A percentile compares a stretch with the other conserved stretches of the same genome.
These are phyloP conservation scores for Aspergillus sp. DNA, from an alignment of 2,329 filamentous ascomycete species.

Conservation along the genomic window DNA sequence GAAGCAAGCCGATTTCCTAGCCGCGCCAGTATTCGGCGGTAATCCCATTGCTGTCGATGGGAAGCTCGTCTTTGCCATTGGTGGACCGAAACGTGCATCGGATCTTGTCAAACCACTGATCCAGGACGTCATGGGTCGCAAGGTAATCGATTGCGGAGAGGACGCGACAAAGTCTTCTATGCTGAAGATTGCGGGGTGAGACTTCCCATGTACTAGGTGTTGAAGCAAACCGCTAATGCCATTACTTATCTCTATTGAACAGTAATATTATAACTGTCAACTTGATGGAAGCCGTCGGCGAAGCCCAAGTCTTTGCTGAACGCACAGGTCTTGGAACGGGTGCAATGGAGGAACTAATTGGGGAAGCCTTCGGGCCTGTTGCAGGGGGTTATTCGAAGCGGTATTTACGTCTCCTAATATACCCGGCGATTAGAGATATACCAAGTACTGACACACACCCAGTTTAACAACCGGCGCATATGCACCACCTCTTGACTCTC, in stretches of 20 bases:
- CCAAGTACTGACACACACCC: background rate
- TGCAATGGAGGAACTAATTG: conserved; percentile 45
- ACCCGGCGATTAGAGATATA: too few species aligned
- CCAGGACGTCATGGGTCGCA: conserved; percentile 45
- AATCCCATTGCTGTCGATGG: conserved; percentile 45
- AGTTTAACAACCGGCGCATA: conserved; percentile 46
- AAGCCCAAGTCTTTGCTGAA: conserved; percentile 49
- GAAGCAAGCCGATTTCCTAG: conserved; percentile 38
- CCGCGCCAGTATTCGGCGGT: conserved; percentile 47
- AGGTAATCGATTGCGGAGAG: conserved; percentile 45
- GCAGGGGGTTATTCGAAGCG: conserved; percentile 44
- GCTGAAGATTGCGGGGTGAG: conserved; percentile 46
- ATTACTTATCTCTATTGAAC: background rate
- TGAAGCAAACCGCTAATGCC: background rate
- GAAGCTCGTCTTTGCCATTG: conserved; percentile 48
- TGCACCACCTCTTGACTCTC: conserved; percentile 36
- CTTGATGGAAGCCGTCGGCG: conserved; percentile 48
- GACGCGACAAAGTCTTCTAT: conserved; percentile 44
- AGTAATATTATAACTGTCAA: conserved; percentile 45
- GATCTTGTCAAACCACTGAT: conserved; percentile 41
- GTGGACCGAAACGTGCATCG: conserved; percentile 35
- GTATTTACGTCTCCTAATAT: conserved; percentile 18
- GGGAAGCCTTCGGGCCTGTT: conserved; percentile 45
- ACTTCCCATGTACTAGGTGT: conserved; percentile 1
- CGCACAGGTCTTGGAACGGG: conserved; percentile 45